A percentile compares a stretch with the other conserved stretches of the same genome.
phyloP scores from a whole-genome alignment of 169 alveolate species.

The Sarcocystis neurona region DNA sequence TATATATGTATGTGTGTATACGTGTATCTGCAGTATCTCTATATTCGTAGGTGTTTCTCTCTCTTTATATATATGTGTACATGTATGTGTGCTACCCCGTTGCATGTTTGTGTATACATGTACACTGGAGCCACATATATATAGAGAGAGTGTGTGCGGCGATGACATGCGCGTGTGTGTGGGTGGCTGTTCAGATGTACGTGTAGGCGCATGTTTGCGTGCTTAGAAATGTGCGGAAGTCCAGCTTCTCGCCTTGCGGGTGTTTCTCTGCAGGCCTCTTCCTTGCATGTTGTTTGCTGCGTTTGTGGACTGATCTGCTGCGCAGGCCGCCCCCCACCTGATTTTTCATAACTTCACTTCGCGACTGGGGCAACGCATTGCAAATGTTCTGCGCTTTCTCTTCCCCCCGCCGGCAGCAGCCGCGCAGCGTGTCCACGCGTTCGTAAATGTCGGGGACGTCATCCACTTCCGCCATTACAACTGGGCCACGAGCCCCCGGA shows the following conservation, averaged over 20 bases:
- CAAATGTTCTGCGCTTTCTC: conserved; percentile 65
- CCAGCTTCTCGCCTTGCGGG: background rate
- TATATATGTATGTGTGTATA: background rate
- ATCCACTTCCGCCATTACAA: conserved; percentile 72
- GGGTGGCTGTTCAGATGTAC: background rate
- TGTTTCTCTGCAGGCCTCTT: background rate
- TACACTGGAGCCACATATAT: no score
- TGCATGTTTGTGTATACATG: no score
- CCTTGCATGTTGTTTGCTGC: background rate
- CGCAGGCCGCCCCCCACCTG: conserved; percentile 92
- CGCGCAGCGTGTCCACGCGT: conserved; percentile 68
- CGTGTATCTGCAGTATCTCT: no score
- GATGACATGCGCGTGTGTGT: background rate
- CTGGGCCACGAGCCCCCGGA: conserved; percentile 40
- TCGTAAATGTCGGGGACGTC: conserved; percentile 66
- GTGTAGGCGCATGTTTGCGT: background rate
- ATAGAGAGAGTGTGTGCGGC: no score
- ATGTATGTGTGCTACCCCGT: no score
- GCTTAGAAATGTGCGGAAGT: background rate
- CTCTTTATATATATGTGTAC: no score
- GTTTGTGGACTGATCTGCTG: background rate
- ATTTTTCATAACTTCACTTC: conserved; percentile 92
- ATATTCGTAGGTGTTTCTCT: no score
- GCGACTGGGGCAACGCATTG: conserved; percentile 62
- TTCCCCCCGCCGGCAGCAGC: conserved; percentile 71